Evolutionary conservation across 176 grass and related monocot species (phyloP), one percentile per base, ranked within the genome.

Genomic region (Oryza glaberrima): DNA sequence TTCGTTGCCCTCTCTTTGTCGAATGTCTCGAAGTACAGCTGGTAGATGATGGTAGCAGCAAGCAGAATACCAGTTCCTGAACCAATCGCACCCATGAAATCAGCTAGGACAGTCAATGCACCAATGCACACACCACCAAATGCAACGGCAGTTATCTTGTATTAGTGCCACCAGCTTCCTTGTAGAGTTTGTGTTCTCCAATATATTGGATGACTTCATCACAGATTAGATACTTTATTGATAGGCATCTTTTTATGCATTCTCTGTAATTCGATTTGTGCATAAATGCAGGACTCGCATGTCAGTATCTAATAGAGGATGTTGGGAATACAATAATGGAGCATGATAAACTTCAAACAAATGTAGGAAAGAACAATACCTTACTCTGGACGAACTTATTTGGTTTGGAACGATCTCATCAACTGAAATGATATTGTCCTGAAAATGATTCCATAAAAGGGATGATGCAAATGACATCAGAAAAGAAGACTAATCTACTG

Each of bases 371-470:
- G 74, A 68, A 35, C 2, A 3, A 20, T 90, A 98, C 95, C 93
- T 95, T 83, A 98, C 87, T 98, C 71, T 98, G 11, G 95, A 93
- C 58, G 95, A 93, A 82, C 95, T 98, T 35, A 98, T 98, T 84
- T 98, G 93, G 47, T 98, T 98, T 46, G 89, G 91, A 32, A 98
- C 82, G 25, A 98, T 93, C 83, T 98, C 95, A 87, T 95, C 89
- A 7, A 93, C 91, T 0, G 65, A 81, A 79, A 98, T 77, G 61
- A 98, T 95, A 47, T 95, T 95, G 63, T 80, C 77, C 93, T 98
- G 77, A 68, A 85, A 93, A 56, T 65, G 46, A 5, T 20, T n/a
- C 60, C 25, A 79, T 43, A 82, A 69, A 34, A 82, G 11, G n/a
- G 9, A n/a, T 7, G 20, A 49, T 1, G 68, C 19, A 72, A 26